phyloP scores from a whole-genome alignment of 768 basidiomycete species.

The Gelatoporia subvermispora region DNA sequence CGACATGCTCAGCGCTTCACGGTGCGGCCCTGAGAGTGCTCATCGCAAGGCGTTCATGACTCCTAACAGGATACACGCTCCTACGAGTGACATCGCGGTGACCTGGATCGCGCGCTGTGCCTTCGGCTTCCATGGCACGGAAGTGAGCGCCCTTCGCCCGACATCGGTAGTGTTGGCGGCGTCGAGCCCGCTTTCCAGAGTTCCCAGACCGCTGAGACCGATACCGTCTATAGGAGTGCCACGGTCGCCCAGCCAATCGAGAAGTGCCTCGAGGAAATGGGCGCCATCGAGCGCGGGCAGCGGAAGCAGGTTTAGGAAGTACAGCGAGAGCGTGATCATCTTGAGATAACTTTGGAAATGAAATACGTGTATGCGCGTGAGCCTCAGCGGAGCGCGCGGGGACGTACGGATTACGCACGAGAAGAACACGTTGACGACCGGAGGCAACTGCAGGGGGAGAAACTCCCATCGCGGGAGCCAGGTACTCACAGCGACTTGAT shows the following conservation, averaged over 20 bases:
- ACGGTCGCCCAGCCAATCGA: conserved; percentile 10
- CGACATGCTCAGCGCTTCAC: no score
- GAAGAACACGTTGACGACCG: conserved; percentile 38
- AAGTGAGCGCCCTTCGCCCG: neutral
- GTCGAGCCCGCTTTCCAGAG: neutral
- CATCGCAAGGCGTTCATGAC: neutral
- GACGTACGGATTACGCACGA: conserved; percentile 40
- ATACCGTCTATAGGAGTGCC: neutral
- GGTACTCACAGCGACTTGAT: conserved; percentile 47
- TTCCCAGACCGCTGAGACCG: neutral
- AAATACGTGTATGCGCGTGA: neutral
- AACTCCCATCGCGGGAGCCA: conserved; percentile 41
- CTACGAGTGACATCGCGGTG: neutral
- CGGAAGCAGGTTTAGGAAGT: conserved; percentile 78
- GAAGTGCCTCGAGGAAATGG: conserved; percentile 41
- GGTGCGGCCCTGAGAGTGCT: no score
- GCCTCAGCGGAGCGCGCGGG: neutral
- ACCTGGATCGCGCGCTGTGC: neutral
- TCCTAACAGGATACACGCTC: neutral
- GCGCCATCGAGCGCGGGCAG: conserved; percentile 68
- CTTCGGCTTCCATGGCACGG: neutral
- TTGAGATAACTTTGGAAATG: conserved; percentile 66
- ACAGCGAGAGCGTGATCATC: conserved; percentile 71
- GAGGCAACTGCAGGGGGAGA: conserved; percentile 36
- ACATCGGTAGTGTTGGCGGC: neutral